These are phyloP conservation scores for Ascochyta rabiei DNA, from an alignment of 2,329 filamentous ascomycete genomes.

Conservation along the genomic window DNA sequence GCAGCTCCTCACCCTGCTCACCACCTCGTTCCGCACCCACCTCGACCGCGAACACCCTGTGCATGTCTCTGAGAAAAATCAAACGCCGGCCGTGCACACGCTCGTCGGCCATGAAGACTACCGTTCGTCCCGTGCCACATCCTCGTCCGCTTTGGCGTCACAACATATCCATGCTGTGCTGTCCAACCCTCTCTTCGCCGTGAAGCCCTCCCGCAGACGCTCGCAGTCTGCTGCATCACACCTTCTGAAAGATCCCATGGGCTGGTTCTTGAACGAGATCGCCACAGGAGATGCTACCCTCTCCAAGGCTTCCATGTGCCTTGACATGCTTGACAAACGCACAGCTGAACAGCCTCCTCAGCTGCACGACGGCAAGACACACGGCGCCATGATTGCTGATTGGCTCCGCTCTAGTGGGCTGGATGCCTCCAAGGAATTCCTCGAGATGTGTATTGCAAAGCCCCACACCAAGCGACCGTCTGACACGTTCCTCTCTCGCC, in stretches of 20 bases:
- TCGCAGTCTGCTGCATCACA: constrained; percentile 35
- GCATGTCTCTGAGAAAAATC: constrained; percentile 16
- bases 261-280: constrained; percentile 50
- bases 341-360: constrained; percentile 4
- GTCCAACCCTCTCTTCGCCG: constrained; percentile 57
- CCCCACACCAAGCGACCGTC: constrained; percentile 5
- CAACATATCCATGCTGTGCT: constrained; percentile 58
- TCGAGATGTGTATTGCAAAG: constrained; percentile 22
- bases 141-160: constrained; percentile 50
- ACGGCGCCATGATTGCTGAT: constrained; percentile 31
- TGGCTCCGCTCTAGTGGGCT: constrained; percentile 41
- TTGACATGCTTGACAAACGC: constrained; percentile 39
- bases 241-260: constrained; percentile 46
- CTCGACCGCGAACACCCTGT: constrained; percentile 64
- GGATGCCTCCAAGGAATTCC: constrained; percentile 37
- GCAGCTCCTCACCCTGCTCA: constrained; percentile 65
- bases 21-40: constrained; percentile 67
- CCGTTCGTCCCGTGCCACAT: constrained; percentile 10
- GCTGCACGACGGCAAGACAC: constrained; percentile 13
- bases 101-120: constrained; percentile 12
- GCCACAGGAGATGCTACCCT: constrained; percentile 47
- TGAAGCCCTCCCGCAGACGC: constrained; percentile 33
- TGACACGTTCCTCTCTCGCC: constrained; percentile 21
- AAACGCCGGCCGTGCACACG: background rate
- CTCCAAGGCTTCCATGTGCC: constrained; percentile 47